Evolutionary conservation across 2,329 filamentous ascomycete genomes (phyloP).

Genomic region (Aspergillus caelatus): DNA sequence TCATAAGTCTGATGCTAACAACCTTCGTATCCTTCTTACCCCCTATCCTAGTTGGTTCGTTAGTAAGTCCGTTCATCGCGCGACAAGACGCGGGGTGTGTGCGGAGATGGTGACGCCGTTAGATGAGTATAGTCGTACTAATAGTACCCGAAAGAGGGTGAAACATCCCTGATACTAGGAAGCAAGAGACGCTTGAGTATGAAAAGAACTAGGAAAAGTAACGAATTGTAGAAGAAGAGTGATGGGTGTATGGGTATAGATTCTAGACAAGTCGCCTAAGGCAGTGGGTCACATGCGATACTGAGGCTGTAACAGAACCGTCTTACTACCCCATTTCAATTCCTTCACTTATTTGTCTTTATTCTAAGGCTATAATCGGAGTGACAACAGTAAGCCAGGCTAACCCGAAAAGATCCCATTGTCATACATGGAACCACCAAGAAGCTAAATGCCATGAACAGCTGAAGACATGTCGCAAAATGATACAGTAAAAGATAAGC

Average conservation of each 20-base stretch:
- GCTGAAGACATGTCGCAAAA: too few species aligned
- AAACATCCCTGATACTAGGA: too few species aligned
- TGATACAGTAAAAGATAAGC: background rate
- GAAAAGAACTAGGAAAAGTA: background rate
- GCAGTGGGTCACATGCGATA: background rate
- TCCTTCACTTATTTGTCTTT: background rate
- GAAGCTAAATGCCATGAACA: background rate
- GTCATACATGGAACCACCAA: background rate
- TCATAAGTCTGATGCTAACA: background rate
- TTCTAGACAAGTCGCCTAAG: background rate
- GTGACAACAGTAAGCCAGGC: background rate
- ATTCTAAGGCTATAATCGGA: background rate
- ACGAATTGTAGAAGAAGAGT: background rate
- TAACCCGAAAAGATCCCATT: background rate
- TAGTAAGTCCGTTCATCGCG: constrained; percentile 8
- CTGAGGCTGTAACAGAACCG: background rate
- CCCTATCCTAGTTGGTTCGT: background rate
- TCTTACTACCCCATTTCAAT: background rate
- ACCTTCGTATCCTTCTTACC: constrained; percentile 9
- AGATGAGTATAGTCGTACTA: background rate
- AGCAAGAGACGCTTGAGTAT: background rate
- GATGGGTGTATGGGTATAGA: background rate
- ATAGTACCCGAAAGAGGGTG: background rate
- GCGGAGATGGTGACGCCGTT: background rate
- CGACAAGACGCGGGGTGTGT: constrained; percentile 8